Base-by-base conservation (phyloP, 257 asterid species). In the Penstemon newberryi region DNA sequence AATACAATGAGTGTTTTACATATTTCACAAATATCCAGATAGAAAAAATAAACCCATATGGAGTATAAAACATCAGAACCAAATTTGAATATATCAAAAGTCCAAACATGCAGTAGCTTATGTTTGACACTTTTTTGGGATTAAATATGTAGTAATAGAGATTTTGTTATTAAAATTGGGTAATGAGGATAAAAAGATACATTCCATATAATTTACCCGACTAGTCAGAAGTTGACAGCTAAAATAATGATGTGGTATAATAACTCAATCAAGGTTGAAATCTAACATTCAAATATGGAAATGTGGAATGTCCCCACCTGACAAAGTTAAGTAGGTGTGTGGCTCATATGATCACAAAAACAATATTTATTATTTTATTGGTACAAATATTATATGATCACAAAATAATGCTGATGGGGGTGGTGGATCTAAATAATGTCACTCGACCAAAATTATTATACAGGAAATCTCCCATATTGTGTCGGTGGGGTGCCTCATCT, bases 231-330 rank as follows among this genome's bases (percentile, higher is more conserved):
- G n/a, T 39, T n/a, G 70, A 66, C 43, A 67, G n/a, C 0, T 36
- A 67, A 67, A 55, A 58, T 12, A 65, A 65, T 70, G 39, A 54
- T 60, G 53, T 44, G 73, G 53, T 9, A 50, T 69, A 9, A 46
- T 70, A 72, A 19, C 46, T 59, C 60, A 69, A 75, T 75, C 7
- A 49, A 8, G 19, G 71, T 75, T 72, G 63, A 78, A 58, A 43
- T 65, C 8, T 62, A 5, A 18, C 6, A 25, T 25, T 25, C 33
- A 25, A 0, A 15, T 3, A 5, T 40, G 63, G 72, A 66, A 52
- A 57, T 56, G 37, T 51, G 70, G 25, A 42, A 15, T 63, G 79
- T 67, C 80, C 84, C 85, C 77, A 81, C 78, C 47, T 72, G 76
- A 68, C 78, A 57, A 69, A 58, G 70, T 80, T 71, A 36, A 77